Evolutionary conservation across 2,329 filamentous ascomycete species (phyloP), one percentile per base, ranked within the genome.

Genomic region (Exophiala phaeomuriformis): DNA sequence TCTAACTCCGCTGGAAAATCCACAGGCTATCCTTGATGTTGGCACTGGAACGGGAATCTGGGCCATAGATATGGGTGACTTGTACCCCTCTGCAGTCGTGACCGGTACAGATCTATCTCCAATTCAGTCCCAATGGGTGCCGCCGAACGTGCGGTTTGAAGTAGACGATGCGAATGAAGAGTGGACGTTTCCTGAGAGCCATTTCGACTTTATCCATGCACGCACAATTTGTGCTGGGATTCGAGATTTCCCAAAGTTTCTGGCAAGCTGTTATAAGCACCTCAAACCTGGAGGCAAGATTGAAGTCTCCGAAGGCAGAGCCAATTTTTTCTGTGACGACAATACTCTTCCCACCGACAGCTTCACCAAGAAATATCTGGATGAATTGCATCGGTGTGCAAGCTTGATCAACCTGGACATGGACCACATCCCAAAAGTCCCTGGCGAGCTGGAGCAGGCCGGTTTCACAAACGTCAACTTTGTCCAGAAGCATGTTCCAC

Each of bases 141-240:
- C 79, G 3, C 75, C 78, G 2, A 82, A 82, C 56, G 72, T 80
- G 19, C 70, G 71, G 28, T 81, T 81, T 59, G 68, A 79, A 63
- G 71, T 82, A 7, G 80, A 83, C 53, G 80, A 83, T 57, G 72
- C 77, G 29, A 79, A 83, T 64, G 73, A 72, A 52, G 71, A 73
- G 3, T 83, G 80, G 80, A 64, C 80, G 10, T 75, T 80, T 56
- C 76, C 3, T 62, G 60, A 65, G 3, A 74, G 80, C 55, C 72
- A 77, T 48, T 83, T 82, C 51, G 80, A 84, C 64, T 81, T 81
- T 52, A 75, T 84, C 40, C 81, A 84, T 62, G 75, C 77, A 12
- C 73, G 81, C 3, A 75, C 79, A 49, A 76, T 78, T 1, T 75
- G 77, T 10, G 75, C 78, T 70, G 76, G 75, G 1, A 77, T 83